phyloP scores from a whole-genome alignment of 768 basidiomycete species.

The Brasilioporus rufonigricans region DNA sequence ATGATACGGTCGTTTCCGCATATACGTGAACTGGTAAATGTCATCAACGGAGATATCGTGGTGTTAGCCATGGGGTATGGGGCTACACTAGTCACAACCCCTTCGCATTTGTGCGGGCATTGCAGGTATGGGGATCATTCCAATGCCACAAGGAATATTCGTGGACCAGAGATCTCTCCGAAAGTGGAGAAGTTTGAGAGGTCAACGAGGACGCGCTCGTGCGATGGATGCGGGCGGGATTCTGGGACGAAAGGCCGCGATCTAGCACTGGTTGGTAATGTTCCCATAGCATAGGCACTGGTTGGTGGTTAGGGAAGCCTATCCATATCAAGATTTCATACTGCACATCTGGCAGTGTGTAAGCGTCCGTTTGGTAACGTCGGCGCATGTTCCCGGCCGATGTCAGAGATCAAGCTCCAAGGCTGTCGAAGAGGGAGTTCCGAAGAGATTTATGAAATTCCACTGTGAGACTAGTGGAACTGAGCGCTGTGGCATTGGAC shows the following conservation, averaged over 20 bases:
- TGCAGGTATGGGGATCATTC: slow-evolving; percentile 42
- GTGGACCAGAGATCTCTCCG: background rate
- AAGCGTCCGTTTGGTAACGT: background rate
- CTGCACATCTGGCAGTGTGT: slow-evolving; percentile 4
- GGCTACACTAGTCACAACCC: background rate
- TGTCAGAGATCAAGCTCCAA: slow-evolving; percentile 4
- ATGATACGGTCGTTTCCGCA: background rate
- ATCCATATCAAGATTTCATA: slow-evolving; percentile 10
- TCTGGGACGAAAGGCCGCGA: no score
- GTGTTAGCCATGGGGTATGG: slow-evolving; percentile 19
- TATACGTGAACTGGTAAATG: slow-evolving; percentile 30
- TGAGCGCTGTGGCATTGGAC: background rate
- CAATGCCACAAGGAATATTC: slow-evolving; percentile 32
- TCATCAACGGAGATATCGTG: slow-evolving; percentile 25
- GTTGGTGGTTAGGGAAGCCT: background rate
- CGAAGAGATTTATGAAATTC: background rate
- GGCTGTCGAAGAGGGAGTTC: slow-evolving; percentile 2
- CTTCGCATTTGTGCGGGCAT: background rate
- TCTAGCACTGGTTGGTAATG: no score
- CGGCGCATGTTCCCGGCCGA: background rate
- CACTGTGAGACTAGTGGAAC: background rate
- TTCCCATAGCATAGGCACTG: background rate
- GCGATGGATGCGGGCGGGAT: no score
- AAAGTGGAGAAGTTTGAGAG: background rate
- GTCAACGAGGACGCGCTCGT: background rate